Percentiles rank a stretch among this genome's conserved stretches.
Evolutionary conservation across 768 basidiomycete genomes (phyloP).

Genomic region (Collybia mongolica): DNA sequence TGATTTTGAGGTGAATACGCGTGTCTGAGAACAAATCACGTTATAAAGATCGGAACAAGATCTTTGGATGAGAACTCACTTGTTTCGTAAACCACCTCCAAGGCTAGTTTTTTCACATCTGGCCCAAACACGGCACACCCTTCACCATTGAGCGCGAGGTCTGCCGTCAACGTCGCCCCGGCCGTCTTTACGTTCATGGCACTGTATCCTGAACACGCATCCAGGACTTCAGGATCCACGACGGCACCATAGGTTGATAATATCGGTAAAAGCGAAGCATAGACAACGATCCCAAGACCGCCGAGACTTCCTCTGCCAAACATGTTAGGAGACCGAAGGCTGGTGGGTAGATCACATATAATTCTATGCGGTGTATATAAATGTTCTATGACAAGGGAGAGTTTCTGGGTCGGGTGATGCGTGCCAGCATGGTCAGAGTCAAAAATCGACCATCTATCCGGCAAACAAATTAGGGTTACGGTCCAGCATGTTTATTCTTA

Average conservation of each 20-base stretch:
- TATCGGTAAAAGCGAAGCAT: too few species aligned
- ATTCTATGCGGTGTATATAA: too few species aligned
- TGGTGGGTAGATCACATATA: too few species aligned
- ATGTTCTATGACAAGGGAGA: too few species aligned
- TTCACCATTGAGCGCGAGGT: constrained; percentile 46
- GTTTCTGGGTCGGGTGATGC: too few species aligned
- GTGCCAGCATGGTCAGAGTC: too few species aligned
- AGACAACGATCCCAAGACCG: too few species aligned
- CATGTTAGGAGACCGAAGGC: too few species aligned
- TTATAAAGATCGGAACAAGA: background rate
- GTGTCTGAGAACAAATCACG: constrained; percentile 29
- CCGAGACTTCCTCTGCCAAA: too few species aligned
- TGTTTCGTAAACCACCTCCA: constrained; percentile 61
- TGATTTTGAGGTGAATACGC: constrained; percentile 65
- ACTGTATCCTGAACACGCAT: constrained; percentile 62
- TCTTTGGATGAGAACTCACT: constrained; percentile 31
- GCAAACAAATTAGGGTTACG: too few species aligned
- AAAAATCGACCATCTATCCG: too few species aligned
- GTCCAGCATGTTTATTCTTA: too few species aligned
- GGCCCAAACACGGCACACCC: constrained; percentile 61
- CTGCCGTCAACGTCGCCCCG: constrained; percentile 44
- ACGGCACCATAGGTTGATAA: constrained; percentile 6
- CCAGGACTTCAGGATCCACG: constrained; percentile 38
- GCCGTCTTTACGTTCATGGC: constrained; percentile 40
- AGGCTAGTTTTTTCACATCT: constrained; percentile 45